Evolutionary conservation across 768 basidiomycete genomes (phyloP).

Genomic region (Mycena albidolilacea): DNA sequence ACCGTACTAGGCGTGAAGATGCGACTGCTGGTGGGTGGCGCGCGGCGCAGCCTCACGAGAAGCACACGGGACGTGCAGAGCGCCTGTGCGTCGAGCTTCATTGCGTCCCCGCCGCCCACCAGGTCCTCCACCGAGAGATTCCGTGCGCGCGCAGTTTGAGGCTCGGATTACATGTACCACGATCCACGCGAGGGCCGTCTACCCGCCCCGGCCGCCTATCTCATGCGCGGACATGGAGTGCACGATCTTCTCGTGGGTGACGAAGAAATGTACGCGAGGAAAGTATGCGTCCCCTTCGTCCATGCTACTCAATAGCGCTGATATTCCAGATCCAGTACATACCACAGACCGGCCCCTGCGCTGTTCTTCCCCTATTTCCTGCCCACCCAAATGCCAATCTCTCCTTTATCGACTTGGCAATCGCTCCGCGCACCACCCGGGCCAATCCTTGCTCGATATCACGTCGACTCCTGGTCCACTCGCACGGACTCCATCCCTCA

Average conservation of each 20-base stretch:
- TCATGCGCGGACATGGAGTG: not conserved
- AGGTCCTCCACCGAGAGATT: not conserved
- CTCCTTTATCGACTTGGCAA: no score
- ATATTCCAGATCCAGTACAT: no score
- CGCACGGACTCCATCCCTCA: no score
- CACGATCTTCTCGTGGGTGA: not conserved
- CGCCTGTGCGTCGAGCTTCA: conserved; percentile 2
- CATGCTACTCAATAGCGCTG: not conserved
- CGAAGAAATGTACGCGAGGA: not conserved
- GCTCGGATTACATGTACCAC: conserved; percentile 3
- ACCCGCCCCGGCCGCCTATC: not conserved
- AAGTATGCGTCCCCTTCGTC: not conserved
- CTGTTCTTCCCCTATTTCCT: no score
- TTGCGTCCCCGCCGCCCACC: conserved; percentile 2
- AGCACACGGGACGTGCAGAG: not conserved
- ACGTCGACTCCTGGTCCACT: no score
- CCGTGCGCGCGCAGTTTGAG: not conserved
- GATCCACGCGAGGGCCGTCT: not conserved
- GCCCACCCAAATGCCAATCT: no score
- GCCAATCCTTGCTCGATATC: no score
- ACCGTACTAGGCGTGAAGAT: not conserved
- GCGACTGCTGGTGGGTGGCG: not conserved
- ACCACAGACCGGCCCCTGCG: no score
- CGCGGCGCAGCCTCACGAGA: not conserved
- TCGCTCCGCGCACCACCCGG: no score